phyloP scores from a whole-genome alignment of 768 basidiomycete genomes.

The Xerocomellus chrysenteron region DNA sequence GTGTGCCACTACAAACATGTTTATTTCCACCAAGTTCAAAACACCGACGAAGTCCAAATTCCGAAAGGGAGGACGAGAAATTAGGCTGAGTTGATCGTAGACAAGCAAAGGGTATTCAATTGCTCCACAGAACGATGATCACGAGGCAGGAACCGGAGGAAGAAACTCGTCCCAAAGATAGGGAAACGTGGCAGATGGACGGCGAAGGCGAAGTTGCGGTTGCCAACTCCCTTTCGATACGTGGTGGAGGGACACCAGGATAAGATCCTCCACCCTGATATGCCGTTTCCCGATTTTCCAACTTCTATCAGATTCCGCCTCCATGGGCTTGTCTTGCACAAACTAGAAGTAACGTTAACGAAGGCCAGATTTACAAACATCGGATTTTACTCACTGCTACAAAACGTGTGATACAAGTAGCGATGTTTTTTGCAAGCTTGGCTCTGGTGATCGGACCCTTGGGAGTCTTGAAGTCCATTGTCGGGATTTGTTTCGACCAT shows the following conservation, averaged over 20 bases:
- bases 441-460: constrained; percentile 74
- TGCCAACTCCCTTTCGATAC: constrained; percentile 85
- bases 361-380: neutral
- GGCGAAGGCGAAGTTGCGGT: constrained; percentile 61
- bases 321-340: constrained; percentile 48
- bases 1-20: neutral
- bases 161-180: constrained; percentile 1
- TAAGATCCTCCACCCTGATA: constrained; percentile 64
- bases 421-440: constrained; percentile 78
- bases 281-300: constrained; percentile 62
- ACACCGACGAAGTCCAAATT: neutral
- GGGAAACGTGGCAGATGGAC: neutral
- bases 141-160: neutral
- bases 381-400: constrained; percentile 45
- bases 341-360: constrained; percentile 38
- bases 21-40: neutral
- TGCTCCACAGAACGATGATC: neutral
- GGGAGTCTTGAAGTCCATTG: constrained; percentile 75
- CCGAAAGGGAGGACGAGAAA: neutral
- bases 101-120: neutral
- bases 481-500: constrained; percentile 82
- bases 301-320: constrained; percentile 57
- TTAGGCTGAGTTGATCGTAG: neutral
- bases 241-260: constrained; percentile 78
- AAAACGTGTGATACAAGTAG: constrained; percentile 72